Conservation (phyloP, 2,329 filamentous ascomycete species). For the Sarocladium strictum region DNA sequence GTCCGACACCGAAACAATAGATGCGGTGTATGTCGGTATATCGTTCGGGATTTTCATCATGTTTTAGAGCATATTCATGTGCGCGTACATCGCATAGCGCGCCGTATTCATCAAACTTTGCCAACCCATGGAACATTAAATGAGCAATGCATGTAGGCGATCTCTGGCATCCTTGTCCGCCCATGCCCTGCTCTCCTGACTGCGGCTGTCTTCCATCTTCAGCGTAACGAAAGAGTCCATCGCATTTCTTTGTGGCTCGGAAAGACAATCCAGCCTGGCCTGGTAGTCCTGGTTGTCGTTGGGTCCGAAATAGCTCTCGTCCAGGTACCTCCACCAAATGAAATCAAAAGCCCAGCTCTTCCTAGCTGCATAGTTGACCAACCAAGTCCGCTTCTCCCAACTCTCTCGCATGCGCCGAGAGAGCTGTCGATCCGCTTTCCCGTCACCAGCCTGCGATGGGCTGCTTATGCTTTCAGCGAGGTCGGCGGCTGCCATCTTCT, state of each 20-base stretch:
- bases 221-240: slow-evolving; percentile 24
- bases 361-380: slow-evolving; percentile 26
- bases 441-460: not conserved
- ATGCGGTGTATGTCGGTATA: no score
- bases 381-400: slow-evolving; percentile 23
- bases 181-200: no score
- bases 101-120: no score
- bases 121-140: no score
- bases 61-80: no score
- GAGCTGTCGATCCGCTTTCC: no score
- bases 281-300: slow-evolving; percentile 12
- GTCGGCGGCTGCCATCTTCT: slow-evolving; percentile 19
- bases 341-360: slow-evolving; percentile 32
- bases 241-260: slow-evolving; percentile 15
- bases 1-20: no score
- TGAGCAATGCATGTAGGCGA: no score
- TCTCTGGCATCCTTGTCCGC: no score
- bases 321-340: slow-evolving; percentile 30
- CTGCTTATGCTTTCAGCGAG: slow-evolving; percentile 20
- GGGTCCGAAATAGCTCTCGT: slow-evolving; percentile 26
- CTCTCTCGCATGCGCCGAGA: not conserved
- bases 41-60: no score
- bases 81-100: no score
- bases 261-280: slow-evolving; percentile 25
- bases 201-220: slow-evolving; percentile 28